phyloP scores from a whole-genome alignment of 192 early-diverging fungal genomes.

The Coemansia sp. region DNA sequence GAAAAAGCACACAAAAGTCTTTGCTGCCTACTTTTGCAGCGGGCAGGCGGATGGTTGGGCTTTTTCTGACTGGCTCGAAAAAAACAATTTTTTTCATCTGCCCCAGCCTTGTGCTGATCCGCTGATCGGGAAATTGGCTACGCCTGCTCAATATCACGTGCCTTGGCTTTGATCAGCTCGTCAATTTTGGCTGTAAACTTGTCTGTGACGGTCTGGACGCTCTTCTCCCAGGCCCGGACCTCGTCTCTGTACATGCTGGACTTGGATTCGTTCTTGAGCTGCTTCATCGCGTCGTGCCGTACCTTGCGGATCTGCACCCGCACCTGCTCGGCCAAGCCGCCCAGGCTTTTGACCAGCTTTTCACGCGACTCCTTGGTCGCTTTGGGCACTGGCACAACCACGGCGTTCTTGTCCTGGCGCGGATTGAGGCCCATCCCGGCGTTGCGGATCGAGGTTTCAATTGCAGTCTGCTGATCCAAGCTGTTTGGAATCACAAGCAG shows the following conservation, averaged over 20 bases:
- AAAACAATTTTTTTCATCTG: constrained; percentile 9
- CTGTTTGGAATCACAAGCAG: constrained; percentile 77
- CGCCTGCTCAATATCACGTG: constrained; percentile 60
- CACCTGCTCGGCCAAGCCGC: constrained; percentile 62
- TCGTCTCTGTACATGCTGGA: constrained; percentile 56
- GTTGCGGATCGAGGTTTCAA: constrained; percentile 75
- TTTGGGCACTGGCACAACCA: constrained; percentile 82
- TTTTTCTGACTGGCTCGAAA: constrained; percentile 5
- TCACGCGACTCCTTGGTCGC: constrained; percentile 77
- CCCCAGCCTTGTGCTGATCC: constrained; percentile 6
- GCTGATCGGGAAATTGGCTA: constrained; percentile 8
- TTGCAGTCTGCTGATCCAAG: constrained; percentile 60
- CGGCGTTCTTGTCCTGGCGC: constrained; percentile 62
- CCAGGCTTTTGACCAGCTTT: constrained; percentile 62
- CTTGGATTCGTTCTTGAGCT: constrained; percentile 66
- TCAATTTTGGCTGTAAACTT: constrained; percentile 64
- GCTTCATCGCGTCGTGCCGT: constrained; percentile 72
- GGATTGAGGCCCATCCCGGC: constrained; percentile 81
- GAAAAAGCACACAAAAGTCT: constrained; percentile 2
- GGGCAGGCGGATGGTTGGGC: not conserved
- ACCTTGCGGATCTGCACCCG: constrained; percentile 64
- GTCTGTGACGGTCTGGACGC: constrained; percentile 64
- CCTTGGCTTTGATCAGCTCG: constrained; percentile 63
- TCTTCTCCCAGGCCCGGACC: constrained; percentile 57
- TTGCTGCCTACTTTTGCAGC: not conserved